Evolutionary conservation across 495 filamentous ascomycete genomes (phyloP).

Genomic region (Barbatosphaeria neglecta): DNA sequence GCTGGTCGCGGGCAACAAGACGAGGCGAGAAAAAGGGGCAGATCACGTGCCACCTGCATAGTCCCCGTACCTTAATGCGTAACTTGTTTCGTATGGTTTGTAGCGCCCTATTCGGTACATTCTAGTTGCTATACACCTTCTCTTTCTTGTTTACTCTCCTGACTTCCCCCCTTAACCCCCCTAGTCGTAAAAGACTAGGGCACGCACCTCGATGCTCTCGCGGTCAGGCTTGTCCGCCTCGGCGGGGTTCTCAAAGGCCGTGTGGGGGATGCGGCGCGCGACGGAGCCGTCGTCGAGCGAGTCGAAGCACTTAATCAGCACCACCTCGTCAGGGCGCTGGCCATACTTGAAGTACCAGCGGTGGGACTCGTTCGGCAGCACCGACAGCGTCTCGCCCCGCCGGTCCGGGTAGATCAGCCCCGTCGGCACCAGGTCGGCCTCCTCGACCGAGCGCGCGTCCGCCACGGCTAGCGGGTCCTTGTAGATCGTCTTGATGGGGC

Average conservation of each 20-base stretch:
- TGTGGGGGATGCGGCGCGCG: slow-evolving; percentile 53
- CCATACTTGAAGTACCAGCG: slow-evolving; percentile 73
- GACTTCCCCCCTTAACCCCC: not conserved
- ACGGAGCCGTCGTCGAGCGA: slow-evolving; percentile 45
- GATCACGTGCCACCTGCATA: too few relatives aligned
- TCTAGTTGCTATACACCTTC: too few relatives aligned
- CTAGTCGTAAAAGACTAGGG: slow-evolving; percentile 16
- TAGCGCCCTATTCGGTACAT: too few relatives aligned
- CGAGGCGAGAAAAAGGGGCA: too few relatives aligned
- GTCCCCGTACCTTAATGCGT: too few relatives aligned
- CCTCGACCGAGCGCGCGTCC: slow-evolving; percentile 45
- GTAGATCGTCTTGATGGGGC: slow-evolving; percentile 52
- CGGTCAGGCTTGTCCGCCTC: slow-evolving; percentile 52
- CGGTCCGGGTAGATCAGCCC: slow-evolving; percentile 64
- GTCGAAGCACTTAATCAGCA: slow-evolving; percentile 64
- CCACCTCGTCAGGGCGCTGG: slow-evolving; percentile 47
- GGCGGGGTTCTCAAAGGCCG: slow-evolving; percentile 48
- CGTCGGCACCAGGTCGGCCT: slow-evolving; percentile 56
- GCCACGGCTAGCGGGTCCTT: slow-evolving; percentile 54
- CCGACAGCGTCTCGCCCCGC: slow-evolving; percentile 60
- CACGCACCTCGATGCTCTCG: slow-evolving; percentile 49
- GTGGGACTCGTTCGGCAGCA: slow-evolving; percentile 45
- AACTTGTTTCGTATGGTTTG: too few relatives aligned
- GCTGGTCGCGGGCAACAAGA: too few relatives aligned
- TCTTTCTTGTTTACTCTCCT: too few relatives aligned